Evolutionary conservation across 257 asterid species (phyloP), one percentile per base, ranked within the genome.

Genomic region (Gentiana macrophylla): DNA sequence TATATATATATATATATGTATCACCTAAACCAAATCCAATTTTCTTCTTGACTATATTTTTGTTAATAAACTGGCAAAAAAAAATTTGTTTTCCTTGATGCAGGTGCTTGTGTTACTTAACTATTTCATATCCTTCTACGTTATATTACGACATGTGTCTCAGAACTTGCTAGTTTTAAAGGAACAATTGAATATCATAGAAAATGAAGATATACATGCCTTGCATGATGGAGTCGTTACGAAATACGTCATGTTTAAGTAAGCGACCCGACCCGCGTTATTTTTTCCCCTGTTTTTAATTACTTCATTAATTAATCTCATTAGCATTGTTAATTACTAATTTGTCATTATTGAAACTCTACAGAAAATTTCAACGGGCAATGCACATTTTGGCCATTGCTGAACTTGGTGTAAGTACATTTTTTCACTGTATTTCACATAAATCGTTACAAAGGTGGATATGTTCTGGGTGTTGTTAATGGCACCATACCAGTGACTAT

Each of bases 301-400:
- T 38, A 5, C 45, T 38, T 41, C 46, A 41, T 41, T 38, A 5
- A 5, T 38, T 41, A 2, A 41, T 41, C 11, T 41, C 46, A 41
- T 41, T 41, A 10, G 9, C 9, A 1, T 10, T 36, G 8, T 32
- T 47, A 13, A 9, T n/a, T n/a, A n/a, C 9, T 52, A 45, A 38
- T 37, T 3, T 43, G 7, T 62, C 6, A 0, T 15, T 35, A 60
- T 56, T 64, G 51, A 24, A 11, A 12, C 52, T 70, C 13, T 48
- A 44, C 77, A 90, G 97, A 83, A 90, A 79, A 71, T 86, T 90
- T 72, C 95, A 77, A 80, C 80, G 79, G 35, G 97, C 94, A 58
- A 82, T 90, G 94, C 88, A 75, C n/a, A 53, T 80, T 60, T 75
- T 82, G 65, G 95, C 86, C 34, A 72, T 82, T 71, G 76, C 81